Base-by-base conservation (phyloP, 768 basidiomycete species). In the Amanita polypyramis region DNA sequence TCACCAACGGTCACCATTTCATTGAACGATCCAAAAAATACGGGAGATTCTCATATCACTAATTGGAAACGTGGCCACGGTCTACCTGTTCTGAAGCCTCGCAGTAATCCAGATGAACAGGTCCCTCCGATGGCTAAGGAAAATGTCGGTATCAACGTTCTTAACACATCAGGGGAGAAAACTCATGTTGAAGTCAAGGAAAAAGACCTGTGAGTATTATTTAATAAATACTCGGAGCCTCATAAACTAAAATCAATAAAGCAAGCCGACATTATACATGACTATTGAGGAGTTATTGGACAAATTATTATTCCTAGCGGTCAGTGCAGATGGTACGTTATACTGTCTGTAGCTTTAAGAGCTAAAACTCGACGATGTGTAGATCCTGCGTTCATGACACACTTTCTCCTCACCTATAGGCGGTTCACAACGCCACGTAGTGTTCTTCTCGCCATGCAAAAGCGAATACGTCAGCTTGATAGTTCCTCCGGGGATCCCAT, bases 361-460 rank as follows among this genome's bases (percentile, higher is more conserved):
- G 44, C 6, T 46, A 39, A n/a, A 53, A 41, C 55, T 51, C 37
- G 4, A 35, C 27, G 47, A 25, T 47, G 42, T 51, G 32, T 47
- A 92, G 89, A 92, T 60, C 76, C 85, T 10, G 74, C 77, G 4
- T 92, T 79, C 58, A 77, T 88, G 25, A 76, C 77, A 2, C 80
- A 89, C 62, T 91, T 93, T 62, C 68, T 93, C 40, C 74, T 91
- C 33, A 88, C 86, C 6, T 91, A 87, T 59, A 82, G 89, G 29
- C 73, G 86, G 50, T 93, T 92, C 60, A 76, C 87, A 33, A 82
- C 75, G 29, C 88, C 89, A 6, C 77, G 89, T 35, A 82, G 74
- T 50, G 67, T 93, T 14, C 68, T 93, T n/a, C 69, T 90, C 38
- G 83, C 86, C 4, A 88, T 93, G 83, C 85, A 90, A 62, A 85